Conservation (phyloP, 2,329 filamentous ascomycete genomes). For the Paraphoma chrysanthemicola region DNA sequence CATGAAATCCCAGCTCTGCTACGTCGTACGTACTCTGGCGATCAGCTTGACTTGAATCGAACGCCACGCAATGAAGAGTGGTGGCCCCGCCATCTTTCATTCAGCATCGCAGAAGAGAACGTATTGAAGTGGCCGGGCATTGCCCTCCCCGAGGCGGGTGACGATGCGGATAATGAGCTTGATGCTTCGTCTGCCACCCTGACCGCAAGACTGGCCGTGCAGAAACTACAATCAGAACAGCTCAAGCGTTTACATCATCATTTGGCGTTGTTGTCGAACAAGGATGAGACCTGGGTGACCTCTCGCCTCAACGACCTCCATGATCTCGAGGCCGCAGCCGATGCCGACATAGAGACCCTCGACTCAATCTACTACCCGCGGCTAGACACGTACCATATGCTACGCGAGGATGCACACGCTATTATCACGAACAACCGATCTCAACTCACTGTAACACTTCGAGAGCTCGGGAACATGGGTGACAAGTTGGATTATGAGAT, state of each 20-base stretch:
- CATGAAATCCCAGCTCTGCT: conserved; percentile 60
- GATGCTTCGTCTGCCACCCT: conserved; percentile 46
- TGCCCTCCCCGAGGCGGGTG: conserved; percentile 22
- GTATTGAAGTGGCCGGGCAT: conserved; percentile 65
- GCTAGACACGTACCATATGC: conserved; percentile 71
- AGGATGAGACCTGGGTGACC: conserved; percentile 68
- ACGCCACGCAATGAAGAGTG: conserved; percentile 61
- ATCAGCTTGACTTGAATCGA: conserved; percentile 36
- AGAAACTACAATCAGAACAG: conserved; percentile 58
- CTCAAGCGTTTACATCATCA: conserved; percentile 67
- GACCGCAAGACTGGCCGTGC: conserved; percentile 41
- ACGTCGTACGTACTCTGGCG: conserved; percentile 68
- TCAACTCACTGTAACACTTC: conserved; percentile 72
- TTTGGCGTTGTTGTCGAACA: conserved; percentile 63
- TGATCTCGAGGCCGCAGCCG: conserved; percentile 67
- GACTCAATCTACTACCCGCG: conserved; percentile 76
- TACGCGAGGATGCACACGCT: conserved; percentile 72
- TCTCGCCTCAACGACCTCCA: conserved; percentile 64
- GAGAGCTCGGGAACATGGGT: conserved; percentile 79
- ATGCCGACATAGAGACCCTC: conserved; percentile 63
- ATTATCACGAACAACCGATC: conserved; percentile 73
- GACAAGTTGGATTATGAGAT: conserved; percentile 95
- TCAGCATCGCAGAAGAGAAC: conserved; percentile 77
- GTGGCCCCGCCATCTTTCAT: conserved; percentile 77
- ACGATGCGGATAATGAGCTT: conserved; percentile 25